phyloP scores from a whole-genome alignment of 2,329 filamentous ascomycete species.

The Cercospora sesami region DNA sequence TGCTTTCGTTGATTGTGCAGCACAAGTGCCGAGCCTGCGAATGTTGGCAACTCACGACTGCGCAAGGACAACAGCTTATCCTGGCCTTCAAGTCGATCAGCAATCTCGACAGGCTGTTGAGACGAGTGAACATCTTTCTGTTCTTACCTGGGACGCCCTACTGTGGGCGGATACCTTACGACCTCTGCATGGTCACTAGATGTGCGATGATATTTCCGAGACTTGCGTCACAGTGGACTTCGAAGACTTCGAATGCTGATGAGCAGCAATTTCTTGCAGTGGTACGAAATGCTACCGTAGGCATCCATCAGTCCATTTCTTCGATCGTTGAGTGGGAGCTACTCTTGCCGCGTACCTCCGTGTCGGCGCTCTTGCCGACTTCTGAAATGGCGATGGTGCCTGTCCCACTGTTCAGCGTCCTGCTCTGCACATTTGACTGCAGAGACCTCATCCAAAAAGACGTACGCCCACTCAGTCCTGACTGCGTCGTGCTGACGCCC shows the following conservation, averaged over 20 bases:
- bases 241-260: neutral
- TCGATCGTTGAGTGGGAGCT: neutral
- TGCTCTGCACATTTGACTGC: slow-evolving; percentile 5
- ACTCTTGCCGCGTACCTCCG: slow-evolving; percentile 16
- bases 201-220: slow-evolving; percentile 1
- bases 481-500: slow-evolving; percentile 9
- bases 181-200: neutral
- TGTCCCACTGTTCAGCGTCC: slow-evolving; percentile 12
- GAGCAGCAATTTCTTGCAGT: neutral
- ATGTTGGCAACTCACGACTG: neutral
- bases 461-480: slow-evolving; percentile 19
- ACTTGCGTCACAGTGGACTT: neutral
- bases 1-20: neutral
- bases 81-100: neutral
- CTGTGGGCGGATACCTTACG: neutral
- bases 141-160: neutral
- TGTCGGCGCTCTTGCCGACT: slow-evolving; percentile 8
- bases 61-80: neutral
- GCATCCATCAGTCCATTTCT: neutral
- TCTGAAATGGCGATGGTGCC: slow-evolving; percentile 19
- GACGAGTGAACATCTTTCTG: neutral
- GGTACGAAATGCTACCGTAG: slow-evolving; percentile 10
- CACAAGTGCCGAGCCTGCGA: neutral
- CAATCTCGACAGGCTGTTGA: neutral
- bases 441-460: slow-evolving; percentile 15